phyloP scores from a whole-genome alignment of 1,284 basidiomycete genomes.

The Cutaneotrichosporon dermatis region DNA sequence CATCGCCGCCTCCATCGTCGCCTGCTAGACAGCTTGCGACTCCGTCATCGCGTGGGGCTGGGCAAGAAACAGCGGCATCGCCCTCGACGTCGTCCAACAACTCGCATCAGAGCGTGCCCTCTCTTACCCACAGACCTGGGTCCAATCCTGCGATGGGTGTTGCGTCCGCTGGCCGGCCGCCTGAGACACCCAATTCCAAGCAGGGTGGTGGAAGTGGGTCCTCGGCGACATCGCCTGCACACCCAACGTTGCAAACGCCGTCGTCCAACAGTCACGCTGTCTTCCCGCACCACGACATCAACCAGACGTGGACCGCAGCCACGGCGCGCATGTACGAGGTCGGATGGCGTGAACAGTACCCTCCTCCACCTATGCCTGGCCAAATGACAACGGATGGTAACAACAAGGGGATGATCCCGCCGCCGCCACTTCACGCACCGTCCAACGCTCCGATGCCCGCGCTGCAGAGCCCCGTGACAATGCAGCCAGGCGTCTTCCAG shows the following conservation, averaged over 20 bases:
- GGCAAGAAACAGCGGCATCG: not conserved
- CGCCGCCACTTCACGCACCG: not conserved
- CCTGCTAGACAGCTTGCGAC: conserved; percentile 6
- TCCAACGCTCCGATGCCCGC: conserved; percentile 1
- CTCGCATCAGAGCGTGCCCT: conserved; percentile 1
- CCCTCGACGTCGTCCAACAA: conserved; percentile 4
- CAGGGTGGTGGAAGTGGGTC: conserved; percentile 5
- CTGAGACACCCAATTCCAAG: conserved; percentile 10
- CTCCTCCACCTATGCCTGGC: not conserved
- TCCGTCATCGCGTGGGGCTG: not conserved
- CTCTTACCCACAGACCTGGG: not conserved
- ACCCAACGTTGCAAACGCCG: conserved; percentile 19
- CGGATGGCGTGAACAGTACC: conserved; percentile 8
- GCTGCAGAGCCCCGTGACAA: conserved; percentile 3
- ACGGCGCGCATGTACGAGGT: conserved; percentile 9
- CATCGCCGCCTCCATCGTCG: not conserved
- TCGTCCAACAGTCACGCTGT: conserved; percentile 5
- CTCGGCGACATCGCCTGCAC: conserved; percentile 13
- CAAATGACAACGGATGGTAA: not conserved
- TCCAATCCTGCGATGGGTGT: not conserved
- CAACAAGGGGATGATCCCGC: not conserved
- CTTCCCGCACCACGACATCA: conserved; percentile 2
- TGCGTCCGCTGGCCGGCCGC: not conserved
- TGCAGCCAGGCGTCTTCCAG: conserved; percentile 1
- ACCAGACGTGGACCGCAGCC: conserved; percentile 8